These are phyloP conservation scores for Exobasidium rhododendri DNA, from an alignment of 1,284 basidiomycete genomes.

Conservation along the genomic window DNA sequence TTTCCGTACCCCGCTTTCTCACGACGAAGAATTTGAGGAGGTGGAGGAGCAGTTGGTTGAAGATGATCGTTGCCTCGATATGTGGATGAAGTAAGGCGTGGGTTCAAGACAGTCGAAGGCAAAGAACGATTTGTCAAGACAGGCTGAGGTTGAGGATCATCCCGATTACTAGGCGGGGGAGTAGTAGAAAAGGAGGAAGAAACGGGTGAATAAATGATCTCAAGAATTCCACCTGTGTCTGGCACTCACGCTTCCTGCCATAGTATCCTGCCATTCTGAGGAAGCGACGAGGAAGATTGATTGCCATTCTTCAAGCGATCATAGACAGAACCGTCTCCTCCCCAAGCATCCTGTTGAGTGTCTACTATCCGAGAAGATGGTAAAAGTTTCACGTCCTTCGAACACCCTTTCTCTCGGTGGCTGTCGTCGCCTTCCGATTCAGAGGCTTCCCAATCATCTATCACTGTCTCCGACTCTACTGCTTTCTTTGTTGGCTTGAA, in stretches of 20 bases:
- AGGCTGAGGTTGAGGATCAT: slow-evolving; percentile 1
- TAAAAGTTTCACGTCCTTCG: too few species aligned
- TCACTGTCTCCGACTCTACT: neutral
- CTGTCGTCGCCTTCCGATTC: slow-evolving; percentile 1
- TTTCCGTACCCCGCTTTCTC: neutral
- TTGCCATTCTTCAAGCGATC: neutral
- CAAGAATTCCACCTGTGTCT: neutral
- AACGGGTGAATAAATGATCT: neutral
- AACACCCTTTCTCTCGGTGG: neutral
- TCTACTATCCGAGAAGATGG: too few species aligned
- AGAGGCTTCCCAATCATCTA: slow-evolving; percentile 11
- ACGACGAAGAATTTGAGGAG: slow-evolving; percentile 10
- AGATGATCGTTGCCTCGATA: neutral
- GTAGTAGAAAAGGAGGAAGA: neutral
- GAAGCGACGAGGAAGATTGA: neutral
- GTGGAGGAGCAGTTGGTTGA: neutral
- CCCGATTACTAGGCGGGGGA: slow-evolving; percentile 2
- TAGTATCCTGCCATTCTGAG: neutral
- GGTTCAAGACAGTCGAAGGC: neutral
- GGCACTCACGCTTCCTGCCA: slow-evolving; percentile 12
- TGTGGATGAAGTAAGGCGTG: slow-evolving; percentile 1
- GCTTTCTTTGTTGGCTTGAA: slow-evolving; percentile 2
- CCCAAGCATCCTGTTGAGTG: slow-evolving; percentile 2
- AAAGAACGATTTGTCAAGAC: neutral
- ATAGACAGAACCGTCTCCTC: neutral